Evolutionary conservation across 768 basidiomycete species (phyloP).

Genomic region (Pleurotus eryngii): DNA sequence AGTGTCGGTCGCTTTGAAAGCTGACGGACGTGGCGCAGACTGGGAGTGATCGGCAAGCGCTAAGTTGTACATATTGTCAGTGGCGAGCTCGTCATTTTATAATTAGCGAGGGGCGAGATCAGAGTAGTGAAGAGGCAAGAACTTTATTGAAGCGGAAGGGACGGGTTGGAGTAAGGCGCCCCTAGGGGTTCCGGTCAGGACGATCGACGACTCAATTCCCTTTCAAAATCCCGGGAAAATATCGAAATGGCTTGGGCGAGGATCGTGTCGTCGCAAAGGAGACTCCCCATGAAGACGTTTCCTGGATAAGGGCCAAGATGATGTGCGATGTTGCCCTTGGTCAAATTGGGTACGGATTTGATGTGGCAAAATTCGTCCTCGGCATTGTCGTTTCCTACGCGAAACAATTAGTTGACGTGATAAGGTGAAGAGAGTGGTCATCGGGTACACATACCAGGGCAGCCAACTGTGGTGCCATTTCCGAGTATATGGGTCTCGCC

Average conservation of each 20-base stretch:
- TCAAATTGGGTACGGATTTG: conserved; percentile 39
- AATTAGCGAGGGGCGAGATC: too few relatives aligned
- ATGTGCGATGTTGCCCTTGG: conserved; percentile 36
- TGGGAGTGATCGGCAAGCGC: too few relatives aligned
- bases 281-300: conserved; percentile 2
- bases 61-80: too few relatives aligned
- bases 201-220: not conserved
- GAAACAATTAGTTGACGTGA: not conserved
- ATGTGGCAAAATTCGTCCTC: conserved; percentile 42
- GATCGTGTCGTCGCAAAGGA: conserved; percentile 5
- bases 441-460: conserved; percentile 29
- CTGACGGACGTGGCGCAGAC: too few relatives aligned
- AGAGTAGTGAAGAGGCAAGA: too few relatives aligned
- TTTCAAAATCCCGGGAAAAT: not conserved
- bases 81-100: too few relatives aligned
- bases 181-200: too few relatives aligned
- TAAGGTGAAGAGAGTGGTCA: not conserved
- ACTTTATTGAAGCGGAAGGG: too few relatives aligned
- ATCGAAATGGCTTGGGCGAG: not conserved
- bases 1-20: too few relatives aligned
- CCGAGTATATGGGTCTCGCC: conserved; percentile 14
- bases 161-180: too few relatives aligned
- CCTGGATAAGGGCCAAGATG: conserved; percentile 34
- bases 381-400: conserved; percentile 42
- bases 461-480: conserved; percentile 22